These are phyloP conservation scores for Aspergillus nanangensis DNA, from an alignment of 495 filamentous ascomycete genomes.

Conservation along the genomic window DNA sequence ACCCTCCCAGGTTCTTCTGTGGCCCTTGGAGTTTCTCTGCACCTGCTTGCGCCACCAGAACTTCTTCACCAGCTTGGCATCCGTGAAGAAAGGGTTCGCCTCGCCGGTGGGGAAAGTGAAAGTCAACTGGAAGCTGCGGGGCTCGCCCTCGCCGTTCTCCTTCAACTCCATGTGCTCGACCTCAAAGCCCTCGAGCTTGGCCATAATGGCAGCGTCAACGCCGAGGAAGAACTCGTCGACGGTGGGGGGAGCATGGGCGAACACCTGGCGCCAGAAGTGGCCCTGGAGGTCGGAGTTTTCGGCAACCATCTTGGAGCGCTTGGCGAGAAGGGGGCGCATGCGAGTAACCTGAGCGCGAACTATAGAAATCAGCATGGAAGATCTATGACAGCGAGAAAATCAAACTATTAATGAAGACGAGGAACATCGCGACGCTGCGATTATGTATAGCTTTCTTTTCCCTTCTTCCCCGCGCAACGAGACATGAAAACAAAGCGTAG, in stretches of 20 bases:
- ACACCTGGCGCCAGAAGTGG: constrained; percentile 85
- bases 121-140: constrained; percentile 41
- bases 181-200: constrained; percentile 55
- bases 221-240: constrained; percentile 82
- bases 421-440: no score
- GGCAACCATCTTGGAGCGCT: constrained; percentile 36
- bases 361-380: constrained; percentile 17
- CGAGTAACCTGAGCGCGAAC: constrained; percentile 30
- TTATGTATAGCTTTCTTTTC: no score
- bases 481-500: no score
- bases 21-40: constrained; percentile 28
- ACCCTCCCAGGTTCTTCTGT: constrained; percentile 59
- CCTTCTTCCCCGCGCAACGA: no score
- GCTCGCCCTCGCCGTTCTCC: constrained; percentile 46
- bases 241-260: constrained; percentile 76
- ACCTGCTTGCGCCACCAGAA: constrained; percentile 70
- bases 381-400: not conserved
- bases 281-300: constrained; percentile 52
- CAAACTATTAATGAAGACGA: not conserved
- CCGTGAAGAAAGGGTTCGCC: constrained; percentile 71
- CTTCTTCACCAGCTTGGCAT: constrained; percentile 77
- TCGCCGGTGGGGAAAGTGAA: constrained; percentile 41
- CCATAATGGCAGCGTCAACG: constrained; percentile 64
- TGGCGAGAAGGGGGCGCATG: constrained; percentile 44
- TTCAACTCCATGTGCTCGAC: constrained; percentile 75